These are phyloP conservation scores for Didymella sp. DNA, from an alignment of 2,329 filamentous ascomycete species.

Conservation along the genomic window DNA sequence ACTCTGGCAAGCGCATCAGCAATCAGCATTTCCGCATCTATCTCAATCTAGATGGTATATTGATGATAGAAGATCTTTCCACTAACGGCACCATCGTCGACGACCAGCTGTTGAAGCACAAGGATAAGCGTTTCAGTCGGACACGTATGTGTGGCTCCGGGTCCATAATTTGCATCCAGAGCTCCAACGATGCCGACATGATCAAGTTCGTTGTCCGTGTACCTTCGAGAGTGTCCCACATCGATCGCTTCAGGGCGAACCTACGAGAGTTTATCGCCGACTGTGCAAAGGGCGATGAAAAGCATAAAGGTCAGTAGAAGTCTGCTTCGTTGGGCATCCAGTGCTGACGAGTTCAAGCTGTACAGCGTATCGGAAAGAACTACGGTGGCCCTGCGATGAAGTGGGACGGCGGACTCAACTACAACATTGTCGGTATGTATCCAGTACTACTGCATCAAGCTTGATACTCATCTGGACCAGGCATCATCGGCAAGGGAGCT, in stretches of 20 bases:
- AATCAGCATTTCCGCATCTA: constrained; percentile 97
- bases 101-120: constrained; percentile 67
- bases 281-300: constrained; percentile 39
- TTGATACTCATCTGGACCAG: constrained; percentile 37
- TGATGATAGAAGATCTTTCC: constrained; percentile 93
- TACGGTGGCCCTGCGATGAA: constrained; percentile 66
- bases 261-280: constrained; percentile 69
- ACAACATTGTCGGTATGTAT: constrained; percentile 71
- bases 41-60: constrained; percentile 80
- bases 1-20: constrained; percentile 77
- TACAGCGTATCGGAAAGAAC: constrained; percentile 38
- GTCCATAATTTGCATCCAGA: constrained; percentile 73
- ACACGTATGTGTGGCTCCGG: constrained; percentile 74
- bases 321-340: neutral
- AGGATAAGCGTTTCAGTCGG: constrained; percentile 46
- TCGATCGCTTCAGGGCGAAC: constrained; percentile 71
- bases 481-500: constrained; percentile 86
- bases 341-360: constrained; percentile 17
- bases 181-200: constrained; percentile 62
- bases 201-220: constrained; percentile 86
- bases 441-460: neutral
- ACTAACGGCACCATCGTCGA: constrained; percentile 97
- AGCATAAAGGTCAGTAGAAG: constrained; percentile 25
- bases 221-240: constrained; percentile 72
- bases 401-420: constrained; percentile 81